Evolutionary conservation across 768 basidiomycete genomes (phyloP), one percentile per base, ranked within the genome.

Genomic region (Pisolithus microcarpus): DNA sequence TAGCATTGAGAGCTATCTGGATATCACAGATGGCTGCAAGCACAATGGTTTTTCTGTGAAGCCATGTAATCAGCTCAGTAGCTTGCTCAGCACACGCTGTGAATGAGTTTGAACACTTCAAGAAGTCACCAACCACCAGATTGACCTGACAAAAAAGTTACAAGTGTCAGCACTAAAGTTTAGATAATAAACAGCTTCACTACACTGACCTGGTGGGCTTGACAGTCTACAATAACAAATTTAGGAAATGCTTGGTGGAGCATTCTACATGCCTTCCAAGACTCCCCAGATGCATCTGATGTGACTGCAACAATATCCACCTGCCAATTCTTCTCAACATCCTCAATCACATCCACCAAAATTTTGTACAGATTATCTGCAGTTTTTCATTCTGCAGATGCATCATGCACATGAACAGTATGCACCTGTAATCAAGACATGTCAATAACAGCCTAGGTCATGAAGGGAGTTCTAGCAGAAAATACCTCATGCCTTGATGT

Each of bases 51-150:
- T 72, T 71, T 53, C 67, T 68, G 2, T 56, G 37, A 4, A 73
- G 48, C 71, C 72, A 75, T 24, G 61, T 65, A 24, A 74, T 75
- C 0, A 74, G 59, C 1, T 72, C 61, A 7, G 2, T 62, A 52
- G 0, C 63, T 52, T 52, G 56, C 61, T 0, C 46, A 18, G n/a
- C 61, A 46, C 15, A 69, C 49, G 7, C 26, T 26, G 13, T 50
- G 37, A n/a, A 18, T 26, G 42, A 24, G 18, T 21, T n/a, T 60
- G 38, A 15, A 62, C 0, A 45, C 51, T 42, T 66, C 65, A 53
- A 74, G 70, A 46, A 72, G 44, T 75, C 61, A 1, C 68, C 65
- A 30, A 74, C 65, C 31, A 75, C 58, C 3, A 75, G 66, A 53
- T 74, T 73, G 16, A 70, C 59, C 70, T 73, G 54, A 56, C 52